phyloP scores from a whole-genome alignment of 2,329 filamentous ascomycete genomes.

The Trichoderma koningii region DNA sequence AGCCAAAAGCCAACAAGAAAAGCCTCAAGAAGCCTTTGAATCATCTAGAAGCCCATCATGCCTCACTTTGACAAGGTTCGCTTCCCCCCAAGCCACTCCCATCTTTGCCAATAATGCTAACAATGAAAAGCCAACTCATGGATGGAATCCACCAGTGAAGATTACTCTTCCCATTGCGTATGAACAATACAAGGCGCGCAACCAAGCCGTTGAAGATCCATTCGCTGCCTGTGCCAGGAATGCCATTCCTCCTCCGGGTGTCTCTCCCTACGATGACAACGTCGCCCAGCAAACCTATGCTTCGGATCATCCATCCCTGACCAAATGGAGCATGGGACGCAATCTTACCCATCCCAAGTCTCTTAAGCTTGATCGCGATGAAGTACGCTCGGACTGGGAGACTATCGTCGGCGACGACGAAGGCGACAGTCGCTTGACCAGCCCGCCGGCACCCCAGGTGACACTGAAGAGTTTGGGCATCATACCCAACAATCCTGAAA shows the following conservation, averaged over 20 bases:
- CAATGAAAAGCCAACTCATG: conserved; percentile 2
- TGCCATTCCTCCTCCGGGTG: conserved; percentile 15
- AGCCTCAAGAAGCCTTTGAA: background rate
- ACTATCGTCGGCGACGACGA: conserved; percentile 37
- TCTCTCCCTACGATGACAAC: conserved; percentile 1
- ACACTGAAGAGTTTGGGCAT: background rate
- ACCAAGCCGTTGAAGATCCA: background rate
- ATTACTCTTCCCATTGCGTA: conserved; percentile 3
- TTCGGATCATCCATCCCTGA: conserved; percentile 20
- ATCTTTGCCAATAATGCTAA: background rate
- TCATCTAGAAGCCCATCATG: conserved; percentile 4
- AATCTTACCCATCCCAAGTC: conserved; percentile 8
- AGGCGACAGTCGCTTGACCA: conserved; percentile 14
- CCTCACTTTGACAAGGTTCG: conserved; percentile 13
- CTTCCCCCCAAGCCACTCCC: background rate
- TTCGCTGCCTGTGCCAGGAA: conserved; percentile 9
- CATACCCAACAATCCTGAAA: background rate
- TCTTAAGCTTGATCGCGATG: conserved; percentile 29
- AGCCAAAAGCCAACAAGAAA: background rate
- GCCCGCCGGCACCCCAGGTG: background rate
- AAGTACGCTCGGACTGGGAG: conserved; percentile 38
- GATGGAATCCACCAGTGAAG: conserved; percentile 17
- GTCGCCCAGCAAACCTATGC: background rate
- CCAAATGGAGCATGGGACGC: background rate
- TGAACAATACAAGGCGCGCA: background rate